Evolutionary conservation across 306 rosid genomes (phyloP), one percentile per base, ranked within the genome.

Genomic region (Parietaria judaica): DNA sequence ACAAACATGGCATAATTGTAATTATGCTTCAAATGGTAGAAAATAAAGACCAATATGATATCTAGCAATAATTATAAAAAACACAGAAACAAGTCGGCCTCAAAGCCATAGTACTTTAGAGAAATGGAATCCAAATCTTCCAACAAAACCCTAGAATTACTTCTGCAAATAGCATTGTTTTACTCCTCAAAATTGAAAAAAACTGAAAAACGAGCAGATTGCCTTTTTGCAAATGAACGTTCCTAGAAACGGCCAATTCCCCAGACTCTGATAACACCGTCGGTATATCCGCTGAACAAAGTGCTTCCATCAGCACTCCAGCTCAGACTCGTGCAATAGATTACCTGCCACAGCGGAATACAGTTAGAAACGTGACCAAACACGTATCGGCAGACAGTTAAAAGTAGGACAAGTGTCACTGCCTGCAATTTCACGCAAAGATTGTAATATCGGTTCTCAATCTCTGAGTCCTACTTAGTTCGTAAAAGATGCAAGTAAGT

Each of bases 291-390:
- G 51, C 99, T 89, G 50, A 94, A 94, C 80, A 94, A 69, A 6
- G 99, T 94, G 95, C 95, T 88, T 54, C 99, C 99, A 80, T 88
- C 96, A 0, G 79, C 87, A 43, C 86, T 88, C 94, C 92, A 88
- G 86, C 70, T 83, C 96, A 88, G 79, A 67, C 96, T 76, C 1
- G 96, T 84, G 68, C 96, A 88, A 6, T 61, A 61, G 9, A 61
- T 94, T 11, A 74, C 86, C 99, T 94, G 80, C 65, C 57, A 56
- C 0, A 0, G 4, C 10, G 17, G 34, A 11, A 10, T 14, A 23
- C 31, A 23, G 31, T 54, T 45, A 43, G 6, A 17, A 7, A 6
- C 31, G 31, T 23, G 31, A 1, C 31, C 31, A 23, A 23, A 23
- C 1, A 0, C 31, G 31, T 2, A 23, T 23, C 31, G 2, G 2